Evolutionary conservation across 2,329 filamentous ascomycete species (phyloP).

Genomic region (Penicillium hordei): DNA sequence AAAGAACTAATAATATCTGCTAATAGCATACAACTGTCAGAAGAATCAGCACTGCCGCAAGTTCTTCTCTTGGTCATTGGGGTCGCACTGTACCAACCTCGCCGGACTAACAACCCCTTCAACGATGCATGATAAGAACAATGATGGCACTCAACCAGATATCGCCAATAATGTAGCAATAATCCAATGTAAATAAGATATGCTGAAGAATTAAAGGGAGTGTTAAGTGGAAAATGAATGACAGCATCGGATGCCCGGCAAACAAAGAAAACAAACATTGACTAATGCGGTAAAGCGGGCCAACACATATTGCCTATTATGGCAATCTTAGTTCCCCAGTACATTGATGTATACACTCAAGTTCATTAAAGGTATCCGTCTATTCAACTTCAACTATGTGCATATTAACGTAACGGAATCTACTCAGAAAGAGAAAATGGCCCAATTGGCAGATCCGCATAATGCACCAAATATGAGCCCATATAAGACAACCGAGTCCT

Average conservation of each 20-base stretch:
- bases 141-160: constrained; percentile 7
- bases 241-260: constrained; percentile 1
- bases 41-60: constrained; percentile 4
- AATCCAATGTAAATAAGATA: constrained; percentile 6
- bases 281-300: constrained; percentile 24
- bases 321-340: not conserved
- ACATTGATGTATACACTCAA: not conserved
- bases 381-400: not conserved
- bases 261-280: constrained; percentile 32
- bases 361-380: not conserved
- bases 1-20: constrained; percentile 7
- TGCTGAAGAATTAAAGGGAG: constrained; percentile 9
- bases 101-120: constrained; percentile 7
- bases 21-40: constrained; percentile 6
- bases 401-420: constrained; percentile 4
- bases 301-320: constrained; percentile 5
- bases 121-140: constrained; percentile 16
- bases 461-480: constrained; percentile 31
- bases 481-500: constrained; percentile 36
- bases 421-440: constrained; percentile 14
- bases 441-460: constrained; percentile 21
- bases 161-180: constrained; percentile 7
- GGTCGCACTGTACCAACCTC: constrained; percentile 11
- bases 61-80: not conserved
- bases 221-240: constrained; percentile 7